A percentile compares a stretch with the other conserved stretches of the same genome.
These are phyloP conservation scores for Pezicula neosporulosa DNA, from an alignment of 2,329 filamentous ascomycete genomes.

Conservation along the genomic window DNA sequence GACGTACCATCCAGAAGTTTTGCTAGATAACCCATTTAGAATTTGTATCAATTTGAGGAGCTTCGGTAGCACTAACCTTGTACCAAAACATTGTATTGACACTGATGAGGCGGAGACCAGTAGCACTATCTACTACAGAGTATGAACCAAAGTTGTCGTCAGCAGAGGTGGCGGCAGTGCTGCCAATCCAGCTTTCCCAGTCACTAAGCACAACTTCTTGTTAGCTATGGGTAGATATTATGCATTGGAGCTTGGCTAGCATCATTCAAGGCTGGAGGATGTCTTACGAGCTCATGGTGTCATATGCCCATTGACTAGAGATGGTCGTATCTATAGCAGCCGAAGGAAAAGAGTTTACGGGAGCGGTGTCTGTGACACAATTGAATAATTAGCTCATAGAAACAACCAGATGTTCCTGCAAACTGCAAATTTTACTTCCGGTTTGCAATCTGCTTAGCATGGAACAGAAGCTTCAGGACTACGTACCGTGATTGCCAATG, in stretches of 20 bases:
- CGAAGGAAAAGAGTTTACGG: constrained; percentile 32
- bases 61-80: constrained; percentile 13
- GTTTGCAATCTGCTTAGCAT: too few species aligned
- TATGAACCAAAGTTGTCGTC: constrained; percentile 31
- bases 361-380: constrained; percentile 13
- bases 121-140: constrained; percentile 25
- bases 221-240: too few species aligned
- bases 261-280: constrained; percentile 19
- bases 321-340: constrained; percentile 22
- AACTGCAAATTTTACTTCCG: too few species aligned
- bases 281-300: constrained; percentile 22
- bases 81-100: constrained; percentile 40
- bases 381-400: background rate
- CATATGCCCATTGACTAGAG: constrained; percentile 35
- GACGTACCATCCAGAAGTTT: constrained; percentile 31
- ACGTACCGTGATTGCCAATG: constrained; percentile 35
- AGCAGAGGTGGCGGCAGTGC: constrained; percentile 20
- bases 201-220: background rate
- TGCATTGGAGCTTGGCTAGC: background rate
- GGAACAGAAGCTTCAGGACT: background rate
- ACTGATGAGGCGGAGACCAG: constrained; percentile 35
- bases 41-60: background rate
- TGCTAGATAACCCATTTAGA: background rate
- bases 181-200: constrained; percentile 26
- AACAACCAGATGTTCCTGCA: background rate